Evolutionary conservation across 2,329 filamentous ascomycete genomes (phyloP).

Genomic region (Monosporascus cannonballus): DNA sequence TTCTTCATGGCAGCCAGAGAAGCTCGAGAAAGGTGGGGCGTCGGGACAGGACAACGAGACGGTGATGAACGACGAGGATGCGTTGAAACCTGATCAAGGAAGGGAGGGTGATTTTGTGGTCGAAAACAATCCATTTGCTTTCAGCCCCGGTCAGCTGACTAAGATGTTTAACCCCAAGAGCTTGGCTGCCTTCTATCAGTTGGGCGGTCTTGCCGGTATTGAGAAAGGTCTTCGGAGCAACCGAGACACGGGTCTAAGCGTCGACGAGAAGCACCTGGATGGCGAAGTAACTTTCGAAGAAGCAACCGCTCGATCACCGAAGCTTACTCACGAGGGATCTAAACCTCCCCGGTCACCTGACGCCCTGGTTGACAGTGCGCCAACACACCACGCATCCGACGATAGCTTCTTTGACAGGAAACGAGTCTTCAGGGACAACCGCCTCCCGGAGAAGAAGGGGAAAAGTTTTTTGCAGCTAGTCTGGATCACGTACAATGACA

Average conservation of each 20-base stretch:
- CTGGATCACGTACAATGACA: constrained; percentile 83
- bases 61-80: constrained; percentile 60
- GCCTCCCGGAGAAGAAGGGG: constrained; percentile 66
- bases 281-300: constrained; percentile 68
- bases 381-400: constrained; percentile 9
- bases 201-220: constrained; percentile 72
- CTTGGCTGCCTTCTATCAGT: constrained; percentile 69
- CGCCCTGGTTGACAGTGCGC: constrained; percentile 11
- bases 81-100: constrained; percentile 68
- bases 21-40: constrained; percentile 26
- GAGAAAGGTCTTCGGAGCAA: constrained; percentile 74
- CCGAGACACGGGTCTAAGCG: constrained; percentile 64
- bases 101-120: constrained; percentile 72
- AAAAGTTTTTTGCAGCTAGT: constrained; percentile 68
- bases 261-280: constrained; percentile 64
- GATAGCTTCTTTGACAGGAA: constrained; percentile 56
- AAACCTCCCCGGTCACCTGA: constrained; percentile 15
- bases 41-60: constrained; percentile 39
- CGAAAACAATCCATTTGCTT: constrained; percentile 78
- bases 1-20: constrained; percentile 37
- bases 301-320: constrained; percentile 40
- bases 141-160: constrained; percentile 73
- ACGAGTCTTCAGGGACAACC: constrained; percentile 66
- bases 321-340: constrained; percentile 27
- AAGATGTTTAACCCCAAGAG: constrained; percentile 91